Conservation (phyloP, 495 filamentous ascomycete species). For the Bombardia bombarda region DNA sequence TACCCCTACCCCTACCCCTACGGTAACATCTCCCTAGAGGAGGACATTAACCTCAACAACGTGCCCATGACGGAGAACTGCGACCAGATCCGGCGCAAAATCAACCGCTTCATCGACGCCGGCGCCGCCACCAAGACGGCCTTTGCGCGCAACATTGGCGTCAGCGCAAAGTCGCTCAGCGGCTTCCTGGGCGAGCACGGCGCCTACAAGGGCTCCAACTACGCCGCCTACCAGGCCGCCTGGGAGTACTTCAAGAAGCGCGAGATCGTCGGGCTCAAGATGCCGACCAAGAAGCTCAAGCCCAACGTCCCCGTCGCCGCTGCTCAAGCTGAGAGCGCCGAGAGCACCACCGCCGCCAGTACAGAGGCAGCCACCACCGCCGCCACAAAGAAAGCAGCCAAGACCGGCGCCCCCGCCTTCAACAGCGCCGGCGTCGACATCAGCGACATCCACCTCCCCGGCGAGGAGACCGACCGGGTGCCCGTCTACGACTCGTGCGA, state of each 20-base stretch:
- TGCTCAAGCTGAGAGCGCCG: background rate
- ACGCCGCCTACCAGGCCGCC: constrained; percentile 17
- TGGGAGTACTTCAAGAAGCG: constrained; percentile 30
- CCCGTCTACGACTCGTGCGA: constrained; percentile 49
- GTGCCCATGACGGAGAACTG: constrained; percentile 20
- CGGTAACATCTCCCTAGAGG: constrained; percentile 11
- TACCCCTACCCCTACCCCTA: no score
- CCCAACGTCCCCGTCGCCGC: constrained; percentile 4
- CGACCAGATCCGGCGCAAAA: constrained; percentile 34
- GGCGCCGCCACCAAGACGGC: constrained; percentile 41
- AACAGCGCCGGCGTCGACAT: constrained; percentile 21
- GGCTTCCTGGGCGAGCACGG: constrained; percentile 33
- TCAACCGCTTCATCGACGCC: constrained; percentile 33
- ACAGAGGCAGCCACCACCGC: constrained; percentile 4
- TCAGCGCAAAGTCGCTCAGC: constrained; percentile 21
- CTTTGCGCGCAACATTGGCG: constrained; percentile 33
- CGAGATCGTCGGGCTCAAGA: constrained; percentile 20
- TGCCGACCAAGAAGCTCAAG: constrained; percentile 26
- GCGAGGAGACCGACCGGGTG: constrained; percentile 35
- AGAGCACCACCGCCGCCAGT: constrained; percentile 6
- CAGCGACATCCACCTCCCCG: constrained; percentile 27
- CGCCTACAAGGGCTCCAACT: constrained; percentile 18
- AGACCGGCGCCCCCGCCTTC: background rate
- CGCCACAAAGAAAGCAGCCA: background rate
- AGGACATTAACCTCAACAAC: constrained; percentile 16